Base-by-base conservation (phyloP, 1,284 basidiomycete species). In the Pseudozyma tsukubaensis region DNA sequence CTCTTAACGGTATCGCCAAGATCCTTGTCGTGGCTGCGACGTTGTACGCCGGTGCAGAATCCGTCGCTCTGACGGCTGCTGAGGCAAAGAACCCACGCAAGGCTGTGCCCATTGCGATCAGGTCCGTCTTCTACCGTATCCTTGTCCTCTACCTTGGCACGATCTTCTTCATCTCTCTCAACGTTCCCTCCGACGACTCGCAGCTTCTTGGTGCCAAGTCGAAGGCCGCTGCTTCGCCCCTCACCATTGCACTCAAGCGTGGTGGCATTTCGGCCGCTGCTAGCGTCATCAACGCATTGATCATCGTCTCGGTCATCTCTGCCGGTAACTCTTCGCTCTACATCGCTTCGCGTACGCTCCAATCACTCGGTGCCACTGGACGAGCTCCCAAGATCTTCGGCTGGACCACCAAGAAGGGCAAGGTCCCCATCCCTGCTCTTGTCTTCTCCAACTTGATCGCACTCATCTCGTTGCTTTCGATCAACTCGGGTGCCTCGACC, bases 11-110 rank as follows among this genome's bases (percentile, higher is more conserved):
- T 32, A 76, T 83, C 9, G 79, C 84, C 35, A 78, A 83, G 43
- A 78, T 85, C 39, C 92, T 93, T 13, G 92, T 92, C 5, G 94
- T 94, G 87, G 92, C 91, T 13, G 93, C 67, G 3, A 77, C 75
- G 5, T 65, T 77, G 14, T 68, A 90, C 86, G 91, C 43, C 89
- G 89, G 44, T 45, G 93, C 92, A 13, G 93, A 95, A 84, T 91
- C 59, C 1, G 60, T 59, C 2, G 50, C 62, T 3, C 32, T 76
- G 32, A 69, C 74, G 3, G 78, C 76, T 6, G 76, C 76, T 1
- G 79, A 81, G 44, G 69, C 77, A 7, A 55, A 53, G 50, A 76
- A 77, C 29, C 79, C 79, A 1, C 45, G 70, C 9, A 66, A 54
- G 14, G 55, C 75, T 0, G 65, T 81, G 1, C 79, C 79, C 0